Evolutionary conservation across 164 flowering plant species (phyloP), one percentile per base, ranked within the genome.

Genomic region (Echeveria elegans): DNA sequence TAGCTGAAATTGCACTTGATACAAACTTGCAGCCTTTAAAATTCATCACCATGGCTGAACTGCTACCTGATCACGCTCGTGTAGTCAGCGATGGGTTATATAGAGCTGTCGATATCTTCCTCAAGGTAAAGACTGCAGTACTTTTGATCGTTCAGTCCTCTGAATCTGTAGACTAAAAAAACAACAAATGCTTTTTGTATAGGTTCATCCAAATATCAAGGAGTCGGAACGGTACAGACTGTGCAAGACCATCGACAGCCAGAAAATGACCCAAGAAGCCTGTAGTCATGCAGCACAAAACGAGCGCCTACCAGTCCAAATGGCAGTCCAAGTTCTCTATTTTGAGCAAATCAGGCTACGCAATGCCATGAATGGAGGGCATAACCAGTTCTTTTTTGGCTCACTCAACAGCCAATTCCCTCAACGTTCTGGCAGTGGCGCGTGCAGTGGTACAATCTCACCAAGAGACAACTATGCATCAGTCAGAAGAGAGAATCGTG

Each of bases 261-360:
- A 91, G 65, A 94, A 94, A 71, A 84, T 94, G 15, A 84, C 97
- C 18, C 99, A 89, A 73, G 99, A 94, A 77, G 97, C 96, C 7
- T 94, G 99, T 80, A 91, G 93, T 75, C 99, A 94, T 64, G 99
- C 99, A 34, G 96, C 97, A 48, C 99, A 94, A 63, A 94, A 94
- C 58, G 99, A 94, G 69, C 75, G 97, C 50, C 65, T 94, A 11
- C 99, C 97, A 0, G 96, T 91, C 12, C 99, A 91, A 63, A 88
- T 87, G 92, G 93, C 97, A 14, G 96, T 94, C 28, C 97, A 94
- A 66, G 99, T 94, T 26, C 86, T 94, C 6, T 91, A 89, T 78
- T 89, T 89, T 14, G 99, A 94, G 80, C 99, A 91, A 67, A 89
- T 89, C 72, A 78, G 97, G 76, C 86, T 92, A 10, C 71, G 93